Conservation (phyloP, 495 filamentous ascomycete genomes). For the Penicillium mononematosum region DNA sequence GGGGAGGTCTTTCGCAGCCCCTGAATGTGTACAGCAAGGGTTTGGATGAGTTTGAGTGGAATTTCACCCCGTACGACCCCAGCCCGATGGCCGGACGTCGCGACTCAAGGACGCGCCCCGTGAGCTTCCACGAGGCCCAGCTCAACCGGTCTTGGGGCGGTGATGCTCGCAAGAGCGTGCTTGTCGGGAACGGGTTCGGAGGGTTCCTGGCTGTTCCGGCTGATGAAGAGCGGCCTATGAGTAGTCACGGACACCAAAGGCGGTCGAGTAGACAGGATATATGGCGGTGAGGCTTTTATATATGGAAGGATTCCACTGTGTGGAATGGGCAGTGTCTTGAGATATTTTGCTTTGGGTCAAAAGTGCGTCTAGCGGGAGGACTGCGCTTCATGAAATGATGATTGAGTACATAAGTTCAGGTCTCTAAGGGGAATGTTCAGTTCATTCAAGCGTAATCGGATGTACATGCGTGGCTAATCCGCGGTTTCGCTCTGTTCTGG, state of each 20-base stretch:
- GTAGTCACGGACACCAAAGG: slow-evolving; percentile 34
- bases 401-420: slow-evolving; percentile 5
- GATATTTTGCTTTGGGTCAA: not conserved
- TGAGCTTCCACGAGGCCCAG: slow-evolving; percentile 54
- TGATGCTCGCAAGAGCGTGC: slow-evolving; percentile 56
- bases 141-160: slow-evolving; percentile 61
- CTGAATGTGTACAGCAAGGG: slow-evolving; percentile 86
- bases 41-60: slow-evolving; percentile 82
- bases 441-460: slow-evolving; percentile 1
- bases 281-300: slow-evolving; percentile 36
- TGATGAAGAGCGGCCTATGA: slow-evolving; percentile 45
- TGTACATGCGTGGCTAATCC: not conserved
- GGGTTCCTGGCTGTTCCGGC: slow-evolving; percentile 78
- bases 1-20: slow-evolving; percentile 56
- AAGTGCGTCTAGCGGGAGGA: not conserved
- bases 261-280: slow-evolving; percentile 43
- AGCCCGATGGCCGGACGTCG: slow-evolving; percentile 33
- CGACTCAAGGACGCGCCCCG: slow-evolving; percentile 48
- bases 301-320: not conserved
- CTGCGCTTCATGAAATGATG: slow-evolving; percentile 10
- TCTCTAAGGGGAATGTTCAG: slow-evolving; percentile 2
- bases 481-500: slow-evolving; percentile 9
- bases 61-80: slow-evolving; percentile 63
- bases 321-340: not conserved
- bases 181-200: slow-evolving; percentile 76